Conservation (phyloP, 805 yeast species). For the Scheffersomyces amazonensis region DNA sequence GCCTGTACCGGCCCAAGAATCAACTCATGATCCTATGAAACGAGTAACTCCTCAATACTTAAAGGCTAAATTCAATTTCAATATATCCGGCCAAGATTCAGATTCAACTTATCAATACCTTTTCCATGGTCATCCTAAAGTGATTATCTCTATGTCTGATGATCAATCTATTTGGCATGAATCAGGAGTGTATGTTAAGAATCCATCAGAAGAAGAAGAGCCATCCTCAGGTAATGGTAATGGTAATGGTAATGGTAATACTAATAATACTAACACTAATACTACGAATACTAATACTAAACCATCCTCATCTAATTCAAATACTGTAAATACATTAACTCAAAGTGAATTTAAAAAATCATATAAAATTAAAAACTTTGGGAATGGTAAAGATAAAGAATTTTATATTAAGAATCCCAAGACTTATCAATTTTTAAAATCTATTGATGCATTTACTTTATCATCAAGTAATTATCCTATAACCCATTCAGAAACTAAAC, state of each 20-base stretch:
- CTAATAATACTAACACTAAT: background rate
- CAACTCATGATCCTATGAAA: slow-evolving; percentile 1
- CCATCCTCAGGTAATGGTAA: background rate
- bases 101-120: slow-evolving; percentile 20
- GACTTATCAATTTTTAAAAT: slow-evolving; percentile 15
- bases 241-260: background rate
- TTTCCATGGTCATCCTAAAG: slow-evolving; percentile 24
- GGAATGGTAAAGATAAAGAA: slow-evolving; percentile 10
- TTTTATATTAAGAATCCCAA: slow-evolving; percentile 11
- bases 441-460: slow-evolving; percentile 30
- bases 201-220: slow-evolving; percentile 4
- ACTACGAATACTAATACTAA: background rate
- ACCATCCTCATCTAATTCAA: background rate
- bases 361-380: slow-evolving; percentile 1
- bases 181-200: slow-evolving; percentile 20
- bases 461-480: slow-evolving; percentile 19
- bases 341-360: background rate
- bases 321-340: background rate
- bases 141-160: slow-evolving; percentile 15
- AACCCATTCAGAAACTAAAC: slow-evolving; percentile 13
- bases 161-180: slow-evolving; percentile 22
- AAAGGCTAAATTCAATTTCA: slow-evolving; percentile 21
- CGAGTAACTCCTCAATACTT: slow-evolving; percentile 17
- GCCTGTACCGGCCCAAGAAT: background rate
- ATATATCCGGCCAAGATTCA: slow-evolving; percentile 15